A percentile compares a stretch with the other conserved stretches of the same genome.
phyloP scores from a whole-genome alignment of 306 rosid species.

The Rubus idaeus region DNA sequence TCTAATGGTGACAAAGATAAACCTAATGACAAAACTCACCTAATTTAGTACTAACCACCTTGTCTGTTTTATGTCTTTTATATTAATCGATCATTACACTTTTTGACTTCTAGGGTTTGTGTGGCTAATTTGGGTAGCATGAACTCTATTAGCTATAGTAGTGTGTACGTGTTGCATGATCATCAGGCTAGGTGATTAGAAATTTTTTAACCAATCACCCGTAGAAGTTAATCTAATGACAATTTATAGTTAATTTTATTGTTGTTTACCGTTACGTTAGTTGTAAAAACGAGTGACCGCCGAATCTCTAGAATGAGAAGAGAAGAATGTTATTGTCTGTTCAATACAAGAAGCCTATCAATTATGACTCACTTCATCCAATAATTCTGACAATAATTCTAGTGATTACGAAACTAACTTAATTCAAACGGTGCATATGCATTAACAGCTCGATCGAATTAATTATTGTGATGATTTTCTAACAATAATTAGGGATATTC shows the following conservation, averaged over 20 bases:
- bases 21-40: slow-evolving; percentile 31
- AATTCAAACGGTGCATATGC: not conserved
- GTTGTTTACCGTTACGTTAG: no score
- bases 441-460: not conserved
- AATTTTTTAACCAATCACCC: no score
- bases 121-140: not conserved
- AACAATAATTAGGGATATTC: not conserved
- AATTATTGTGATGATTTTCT: not conserved
- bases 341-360: not conserved
- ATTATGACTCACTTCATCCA: not conserved
- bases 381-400: not conserved
- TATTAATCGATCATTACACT: not conserved
- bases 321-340: no score
- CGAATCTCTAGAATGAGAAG: no score
- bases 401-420: not conserved
- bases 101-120: not conserved
- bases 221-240: no score
- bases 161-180: no score
- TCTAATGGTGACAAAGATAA: slow-evolving; percentile 36
- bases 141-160: no score
- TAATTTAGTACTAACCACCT: not conserved
- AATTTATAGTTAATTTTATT: no score
- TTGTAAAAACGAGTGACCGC: no score
- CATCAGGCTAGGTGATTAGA: no score
- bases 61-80: not conserved